phyloP scores from a whole-genome alignment of 2,329 filamentous ascomycete species.

The Mycosphaerella sp. region DNA sequence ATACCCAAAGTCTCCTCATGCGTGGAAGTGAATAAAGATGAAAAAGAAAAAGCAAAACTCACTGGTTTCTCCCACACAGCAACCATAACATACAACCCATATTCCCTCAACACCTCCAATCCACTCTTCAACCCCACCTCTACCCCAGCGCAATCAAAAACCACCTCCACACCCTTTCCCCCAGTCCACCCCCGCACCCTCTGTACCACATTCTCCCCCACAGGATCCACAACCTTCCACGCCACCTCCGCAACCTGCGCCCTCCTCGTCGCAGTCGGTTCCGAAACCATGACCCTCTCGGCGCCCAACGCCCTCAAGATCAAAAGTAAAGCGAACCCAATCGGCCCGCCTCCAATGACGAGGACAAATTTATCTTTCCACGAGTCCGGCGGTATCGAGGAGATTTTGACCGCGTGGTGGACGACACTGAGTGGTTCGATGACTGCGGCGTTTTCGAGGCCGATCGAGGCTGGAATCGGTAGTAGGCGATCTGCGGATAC shows the following conservation, averaged over 20 bases:
- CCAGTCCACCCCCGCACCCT: slow-evolving; percentile 14
- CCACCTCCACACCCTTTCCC: slow-evolving; percentile 20
- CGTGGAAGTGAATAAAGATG: too few species aligned
- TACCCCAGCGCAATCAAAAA: slow-evolving; percentile 25
- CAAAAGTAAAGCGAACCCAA: slow-evolving; percentile 22
- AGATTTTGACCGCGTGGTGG: slow-evolving; percentile 20
- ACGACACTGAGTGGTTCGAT: slow-evolving; percentile 25
- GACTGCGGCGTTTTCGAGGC: slow-evolving; percentile 20
- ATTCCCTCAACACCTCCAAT: slow-evolving; percentile 19
- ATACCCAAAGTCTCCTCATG: too few species aligned
- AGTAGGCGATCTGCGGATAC: slow-evolving; percentile 15
- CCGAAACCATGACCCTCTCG: slow-evolving; percentile 16
- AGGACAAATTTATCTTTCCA: slow-evolving; percentile 19
- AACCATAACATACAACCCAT: slow-evolving; percentile 23
- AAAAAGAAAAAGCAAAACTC: background rate
- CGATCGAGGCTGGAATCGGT: slow-evolving; percentile 16
- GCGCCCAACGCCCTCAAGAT: slow-evolving; percentile 19
- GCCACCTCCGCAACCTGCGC: slow-evolving; percentile 15
- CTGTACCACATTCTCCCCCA: slow-evolving; percentile 17
- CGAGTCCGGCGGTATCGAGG: slow-evolving; percentile 5
- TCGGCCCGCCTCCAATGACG: slow-evolving; percentile 24
- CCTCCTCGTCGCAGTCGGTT: slow-evolving; percentile 19
- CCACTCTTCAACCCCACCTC: slow-evolving; percentile 16
- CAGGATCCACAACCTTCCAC: slow-evolving; percentile 19
- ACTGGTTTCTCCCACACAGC: slow-evolving; percentile 24